Evolutionary conservation across 768 basidiomycete genomes (phyloP), one percentile per base, ranked within the genome.

Genomic region (Xerocomus brunneocitrinus): DNA sequence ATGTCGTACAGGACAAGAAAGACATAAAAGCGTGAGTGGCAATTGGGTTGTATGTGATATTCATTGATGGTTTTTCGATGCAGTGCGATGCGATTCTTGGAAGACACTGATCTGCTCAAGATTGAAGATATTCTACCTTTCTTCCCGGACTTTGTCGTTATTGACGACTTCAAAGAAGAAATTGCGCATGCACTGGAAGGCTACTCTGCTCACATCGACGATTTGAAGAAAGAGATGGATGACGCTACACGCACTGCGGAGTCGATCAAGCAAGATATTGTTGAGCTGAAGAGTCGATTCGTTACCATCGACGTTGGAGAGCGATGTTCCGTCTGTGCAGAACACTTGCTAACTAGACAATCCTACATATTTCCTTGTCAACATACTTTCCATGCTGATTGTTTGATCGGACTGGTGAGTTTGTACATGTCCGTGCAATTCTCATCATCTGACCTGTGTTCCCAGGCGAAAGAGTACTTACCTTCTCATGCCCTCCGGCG

Each of bases 331-430:
- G 79, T 79, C 28, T 98, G 97, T 71, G 79, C 81, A 8, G 78
- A 81, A 56, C 74, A 84, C 34, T 76, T 99, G 47, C 71, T 98
- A 49, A 87, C 84, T 24, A 77, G 95, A 59, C 95, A 98, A 64
- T 98, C 98, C 69, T 99, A 99, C 70, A 92, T 95, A 44, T 99
- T 99, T 73, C 97, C 97, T 41, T 98, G 97, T 71, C 91, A 94
- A 62, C 97, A 99, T 68, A 82, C 85, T 14, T 98, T 98, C 81
- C 97, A 98, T 72, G 93, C 93, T 6, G 95, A 99, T 67, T 98
- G 97, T 73, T 76, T 98, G 50, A 94, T 99, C 67, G 84, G 87
- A 27, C 76, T 97, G 80, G 97, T 98, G 64, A 66, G 91, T 74
- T 55, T 51, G 25, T 8, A 25, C 40, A 30, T 53, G 28, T 46